Percentiles rank a stretch among this genome's conserved stretches.
Evolutionary conservation across 306 rosid genomes (phyloP).

Genomic region (Trifolium dubium): DNA sequence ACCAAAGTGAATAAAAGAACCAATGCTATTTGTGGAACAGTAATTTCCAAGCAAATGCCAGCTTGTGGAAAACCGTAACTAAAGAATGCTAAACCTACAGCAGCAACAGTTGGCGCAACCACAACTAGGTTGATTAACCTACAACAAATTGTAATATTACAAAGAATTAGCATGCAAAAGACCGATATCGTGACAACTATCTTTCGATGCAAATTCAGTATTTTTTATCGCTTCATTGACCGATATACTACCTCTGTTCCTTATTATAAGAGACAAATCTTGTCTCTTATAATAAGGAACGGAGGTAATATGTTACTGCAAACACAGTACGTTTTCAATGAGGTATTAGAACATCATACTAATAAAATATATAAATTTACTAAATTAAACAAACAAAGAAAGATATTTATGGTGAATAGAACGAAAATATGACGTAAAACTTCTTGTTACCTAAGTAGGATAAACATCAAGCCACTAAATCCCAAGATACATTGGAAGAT

Average conservation of each 20-base stretch:
- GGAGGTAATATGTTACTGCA: too few species aligned
- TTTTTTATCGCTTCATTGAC: slow-evolving; percentile 28
- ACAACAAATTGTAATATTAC: slow-evolving; percentile 37
- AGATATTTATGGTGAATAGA: slow-evolving; percentile 17
- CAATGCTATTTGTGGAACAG: slow-evolving; percentile 78
- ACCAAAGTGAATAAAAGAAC: slow-evolving; percentile 83
- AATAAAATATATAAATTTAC: slow-evolving; percentile 18
- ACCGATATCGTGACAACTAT: neutral
- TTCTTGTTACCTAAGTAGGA: slow-evolving; percentile 72
- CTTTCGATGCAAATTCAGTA: slow-evolving; percentile 19
- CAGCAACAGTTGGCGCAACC: slow-evolving; percentile 97
- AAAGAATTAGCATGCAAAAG: slow-evolving; percentile 13
- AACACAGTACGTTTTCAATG: neutral
- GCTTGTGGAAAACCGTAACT: slow-evolving; percentile 97
- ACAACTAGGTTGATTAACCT: slow-evolving; percentile 92
- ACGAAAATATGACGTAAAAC: slow-evolving; percentile 21
- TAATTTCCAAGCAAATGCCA: slow-evolving; percentile 88
- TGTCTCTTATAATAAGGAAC: too few species aligned
- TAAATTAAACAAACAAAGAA: slow-evolving; percentile 14
- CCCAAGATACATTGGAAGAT: slow-evolving; percentile 87
- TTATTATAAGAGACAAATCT: too few species aligned
- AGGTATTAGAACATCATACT: slow-evolving; percentile 1
- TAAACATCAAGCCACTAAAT: slow-evolving; percentile 83
- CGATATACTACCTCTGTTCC: too few species aligned
- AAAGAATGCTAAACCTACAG: slow-evolving; percentile 92